These are phyloP conservation scores for Cyclospora cayetanensis DNA, from an alignment of 169 alveolate species.

Conservation along the genomic window DNA sequence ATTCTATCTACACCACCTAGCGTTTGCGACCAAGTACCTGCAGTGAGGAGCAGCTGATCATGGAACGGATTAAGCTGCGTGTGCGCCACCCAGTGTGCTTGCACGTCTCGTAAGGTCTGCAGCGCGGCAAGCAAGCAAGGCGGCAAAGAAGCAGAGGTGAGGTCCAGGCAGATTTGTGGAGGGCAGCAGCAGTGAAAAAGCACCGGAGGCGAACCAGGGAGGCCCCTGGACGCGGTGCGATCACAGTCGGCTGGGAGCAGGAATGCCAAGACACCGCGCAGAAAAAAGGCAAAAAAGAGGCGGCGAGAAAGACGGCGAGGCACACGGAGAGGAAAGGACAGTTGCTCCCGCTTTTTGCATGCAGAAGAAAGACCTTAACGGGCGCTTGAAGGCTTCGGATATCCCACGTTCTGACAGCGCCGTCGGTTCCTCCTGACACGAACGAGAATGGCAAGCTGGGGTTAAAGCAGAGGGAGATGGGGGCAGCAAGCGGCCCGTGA, in stretches of 20 bases:
- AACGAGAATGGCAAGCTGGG: neutral
- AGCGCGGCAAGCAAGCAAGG: no score
- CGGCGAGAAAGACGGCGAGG: neutral
- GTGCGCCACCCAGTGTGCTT: constrained; percentile 89
- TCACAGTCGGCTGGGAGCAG: no score
- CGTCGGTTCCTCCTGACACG: constrained; percentile 51
- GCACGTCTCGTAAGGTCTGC: constrained; percentile 76
- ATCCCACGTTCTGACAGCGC: constrained; percentile 40
- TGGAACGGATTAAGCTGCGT: constrained; percentile 87
- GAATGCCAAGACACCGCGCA: no score
- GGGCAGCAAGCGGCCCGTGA: constrained; percentile 37
- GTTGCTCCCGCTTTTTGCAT: neutral
- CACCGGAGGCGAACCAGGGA: no score
- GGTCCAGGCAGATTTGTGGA: no score
- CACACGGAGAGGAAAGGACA: neutral
- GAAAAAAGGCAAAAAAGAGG: no score
- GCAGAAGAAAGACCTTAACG: neutral
- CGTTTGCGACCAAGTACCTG: no score
- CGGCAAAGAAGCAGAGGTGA: no score
- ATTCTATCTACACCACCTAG: no score
- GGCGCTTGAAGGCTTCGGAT: neutral
- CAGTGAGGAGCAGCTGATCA: constrained; percentile 91
- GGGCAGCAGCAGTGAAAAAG: no score
- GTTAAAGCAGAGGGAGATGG: constrained; percentile 8
- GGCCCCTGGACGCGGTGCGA: no score